phyloP scores from a whole-genome alignment of 164 flowering plant genomes.

The Berberis vulgaris region DNA sequence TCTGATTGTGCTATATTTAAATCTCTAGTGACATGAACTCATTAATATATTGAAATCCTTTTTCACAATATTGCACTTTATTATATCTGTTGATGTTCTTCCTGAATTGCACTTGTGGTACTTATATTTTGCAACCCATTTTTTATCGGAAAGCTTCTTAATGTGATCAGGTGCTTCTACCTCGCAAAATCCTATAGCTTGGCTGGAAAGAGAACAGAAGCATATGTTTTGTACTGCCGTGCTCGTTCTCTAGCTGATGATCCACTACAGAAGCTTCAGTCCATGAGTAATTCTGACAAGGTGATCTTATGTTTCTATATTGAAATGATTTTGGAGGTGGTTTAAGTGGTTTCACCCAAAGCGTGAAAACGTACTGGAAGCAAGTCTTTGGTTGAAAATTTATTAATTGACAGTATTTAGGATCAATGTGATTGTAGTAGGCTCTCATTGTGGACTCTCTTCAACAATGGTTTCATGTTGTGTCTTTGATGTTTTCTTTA shows the following conservation, averaged over 20 bases:
- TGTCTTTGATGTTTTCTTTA: neutral
- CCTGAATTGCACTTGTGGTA: neutral
- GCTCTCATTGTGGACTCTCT: neutral
- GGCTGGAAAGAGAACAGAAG: constrained; percentile 89
- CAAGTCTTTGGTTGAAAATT: too few species aligned
- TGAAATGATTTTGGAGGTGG: neutral
- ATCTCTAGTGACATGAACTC: too few species aligned
- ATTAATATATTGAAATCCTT: too few species aligned
- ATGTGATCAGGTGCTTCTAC: constrained; percentile 78
- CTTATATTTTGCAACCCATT: constrained; percentile 1
- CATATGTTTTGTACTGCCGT: constrained; percentile 68
- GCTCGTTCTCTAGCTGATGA: constrained; percentile 70
- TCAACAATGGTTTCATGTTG: neutral
- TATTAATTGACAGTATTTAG: too few species aligned
- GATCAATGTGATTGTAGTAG: too few species aligned
- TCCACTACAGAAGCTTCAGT: constrained; percentile 45
- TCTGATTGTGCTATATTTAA: too few species aligned
- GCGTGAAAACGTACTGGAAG: too few species aligned
- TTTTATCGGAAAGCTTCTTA: neutral
- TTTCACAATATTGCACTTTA: too few species aligned
- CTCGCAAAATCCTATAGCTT: constrained; percentile 89
- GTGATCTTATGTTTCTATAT: constrained; percentile 14
- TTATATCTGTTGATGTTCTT: neutral
- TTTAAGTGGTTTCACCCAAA: neutral
- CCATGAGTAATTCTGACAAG: constrained; percentile 31